These are phyloP conservation scores for Chloris gayana DNA, from an alignment of 176 grass and related monocot species.

Conservation along the genomic window DNA sequence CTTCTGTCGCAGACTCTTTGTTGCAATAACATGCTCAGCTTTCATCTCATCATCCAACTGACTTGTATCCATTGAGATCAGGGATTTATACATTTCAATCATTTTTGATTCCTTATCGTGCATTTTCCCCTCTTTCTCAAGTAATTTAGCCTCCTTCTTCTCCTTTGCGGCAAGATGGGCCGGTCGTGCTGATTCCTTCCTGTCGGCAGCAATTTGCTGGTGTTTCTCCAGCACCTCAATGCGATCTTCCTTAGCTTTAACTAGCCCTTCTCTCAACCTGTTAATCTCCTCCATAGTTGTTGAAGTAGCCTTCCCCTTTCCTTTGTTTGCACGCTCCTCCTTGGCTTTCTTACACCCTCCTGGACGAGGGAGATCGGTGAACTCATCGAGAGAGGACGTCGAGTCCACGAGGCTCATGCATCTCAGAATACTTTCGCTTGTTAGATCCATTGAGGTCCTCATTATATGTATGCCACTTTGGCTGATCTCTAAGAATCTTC, in stretches of 20 bases:
- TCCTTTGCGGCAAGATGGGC: not conserved
- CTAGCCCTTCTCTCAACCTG: not conserved
- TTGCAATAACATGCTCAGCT: not conserved
- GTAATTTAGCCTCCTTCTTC: not conserved
- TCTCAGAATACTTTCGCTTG: not conserved
- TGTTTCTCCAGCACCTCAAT: not conserved
- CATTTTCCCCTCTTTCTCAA: not conserved
- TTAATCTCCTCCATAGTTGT: not conserved
- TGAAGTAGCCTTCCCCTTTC: not conserved
- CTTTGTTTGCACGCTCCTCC: not conserved
- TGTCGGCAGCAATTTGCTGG: not conserved
- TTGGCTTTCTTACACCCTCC: not conserved
- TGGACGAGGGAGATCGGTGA: not conserved
- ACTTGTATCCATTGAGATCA: not conserved
- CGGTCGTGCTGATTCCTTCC: not conserved
- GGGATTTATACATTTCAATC: not conserved
- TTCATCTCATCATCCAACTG: not conserved
- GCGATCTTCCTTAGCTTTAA: not conserved
- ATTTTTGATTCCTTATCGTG: slow-evolving; percentile 5
- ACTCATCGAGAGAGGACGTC: not conserved
- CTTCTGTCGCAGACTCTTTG: not conserved
- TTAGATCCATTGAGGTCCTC: not conserved
- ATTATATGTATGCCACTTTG: slow-evolving; percentile 7
- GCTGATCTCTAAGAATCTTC: not conserved
- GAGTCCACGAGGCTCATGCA: not conserved